Percentiles rank a stretch among this genome's conserved stretches.
Evolutionary conservation across 2,329 filamentous ascomycete species (phyloP).

Genomic region (Aureobasidium vineae): DNA sequence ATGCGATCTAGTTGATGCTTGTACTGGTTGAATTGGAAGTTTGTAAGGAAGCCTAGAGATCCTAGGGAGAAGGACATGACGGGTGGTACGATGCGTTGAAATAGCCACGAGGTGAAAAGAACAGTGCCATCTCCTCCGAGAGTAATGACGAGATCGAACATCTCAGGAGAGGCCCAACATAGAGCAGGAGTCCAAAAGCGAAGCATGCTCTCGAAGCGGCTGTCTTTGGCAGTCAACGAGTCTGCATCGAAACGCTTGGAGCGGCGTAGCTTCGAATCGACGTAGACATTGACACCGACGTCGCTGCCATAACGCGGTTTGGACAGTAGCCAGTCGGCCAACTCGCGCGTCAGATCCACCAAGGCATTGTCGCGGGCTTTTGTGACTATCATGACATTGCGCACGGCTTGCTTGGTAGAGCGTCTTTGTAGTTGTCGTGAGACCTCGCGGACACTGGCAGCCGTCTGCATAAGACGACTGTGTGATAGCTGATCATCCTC

Average conservation of each 20-base stretch:
- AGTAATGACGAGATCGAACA: slow-evolving; percentile 90
- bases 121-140: slow-evolving; percentile 86
- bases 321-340: slow-evolving; percentile 81
- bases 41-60: slow-evolving; percentile 83
- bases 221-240: slow-evolving; percentile 69
- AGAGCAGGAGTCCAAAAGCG: slow-evolving; percentile 96
- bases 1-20: slow-evolving; percentile 81
- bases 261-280: slow-evolving; percentile 88
- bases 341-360: slow-evolving; percentile 81
- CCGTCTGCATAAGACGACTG: slow-evolving; percentile 90
- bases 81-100: slow-evolving; percentile 82
- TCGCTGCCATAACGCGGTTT: slow-evolving; percentile 88
- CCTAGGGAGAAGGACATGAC: slow-evolving; percentile 82
- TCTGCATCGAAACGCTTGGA: slow-evolving; percentile 84
- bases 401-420: slow-evolving; percentile 87
- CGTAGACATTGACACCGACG: slow-evolving; percentile 93
- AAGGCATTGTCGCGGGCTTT: slow-evolving; percentile 95
- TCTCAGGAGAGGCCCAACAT: slow-evolving; percentile 90
- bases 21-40: slow-evolving; percentile 84
- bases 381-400: slow-evolving; percentile 97
- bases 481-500: slow-evolving; percentile 88
- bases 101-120: slow-evolving; percentile 87
- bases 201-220: slow-evolving; percentile 77
- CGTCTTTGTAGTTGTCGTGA: slow-evolving; percentile 91
- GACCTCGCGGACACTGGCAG: slow-evolving; percentile 90